Evolutionary conservation across 2,329 filamentous ascomycete genomes (phyloP).

Genomic region (Fusarium cyanostomum): DNA sequence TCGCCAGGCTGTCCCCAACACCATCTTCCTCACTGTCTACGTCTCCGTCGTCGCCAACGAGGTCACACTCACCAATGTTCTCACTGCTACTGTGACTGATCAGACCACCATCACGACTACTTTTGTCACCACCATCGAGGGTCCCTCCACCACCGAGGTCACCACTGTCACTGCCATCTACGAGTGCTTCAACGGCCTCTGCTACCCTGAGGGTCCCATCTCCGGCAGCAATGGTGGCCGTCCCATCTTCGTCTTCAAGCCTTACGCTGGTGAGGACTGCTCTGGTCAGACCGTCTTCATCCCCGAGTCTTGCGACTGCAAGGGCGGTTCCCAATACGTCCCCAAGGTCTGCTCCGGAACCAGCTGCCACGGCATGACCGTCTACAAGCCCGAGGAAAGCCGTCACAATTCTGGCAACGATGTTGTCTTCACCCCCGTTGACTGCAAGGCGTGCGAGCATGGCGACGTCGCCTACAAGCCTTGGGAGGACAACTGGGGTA

Average conservation of each 20-base stretch:
- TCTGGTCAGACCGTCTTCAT: conserved; percentile 33
- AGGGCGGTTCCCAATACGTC: conserved; percentile 31
- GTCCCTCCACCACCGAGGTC: conserved; percentile 15
- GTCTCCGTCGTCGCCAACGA: conserved; percentile 7
- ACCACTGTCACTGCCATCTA: conserved; percentile 34
- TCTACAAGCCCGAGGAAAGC: conserved; percentile 39
- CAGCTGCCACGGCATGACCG: conserved; percentile 29
- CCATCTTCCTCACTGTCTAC: conserved; percentile 38
- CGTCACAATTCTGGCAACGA: conserved; percentile 22
- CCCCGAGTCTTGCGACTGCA: conserved; percentile 30
- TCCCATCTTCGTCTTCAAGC: conserved; percentile 33
- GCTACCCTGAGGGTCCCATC: conserved; percentile 15
- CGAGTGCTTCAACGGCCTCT: conserved; percentile 29
- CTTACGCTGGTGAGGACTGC: conserved; percentile 31
- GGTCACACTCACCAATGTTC: conserved; percentile 5
- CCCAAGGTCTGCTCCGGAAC: conserved; percentile 30
- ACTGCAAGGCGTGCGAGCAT: conserved; percentile 25
- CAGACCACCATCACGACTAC: conserved; percentile 32
- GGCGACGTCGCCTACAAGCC: conserved; percentile 39
- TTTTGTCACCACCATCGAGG: conserved; percentile 27
- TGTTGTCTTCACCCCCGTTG: conserved; percentile 22
- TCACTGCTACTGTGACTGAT: conserved; percentile 29
- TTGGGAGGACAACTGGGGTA: conserved; percentile 26
- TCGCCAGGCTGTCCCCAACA: conserved; percentile 36
- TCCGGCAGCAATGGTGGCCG: neutral